Evolutionary conservation across 2,329 filamentous ascomycete species (phyloP).

Genomic region (Curvularia spicifera): DNA sequence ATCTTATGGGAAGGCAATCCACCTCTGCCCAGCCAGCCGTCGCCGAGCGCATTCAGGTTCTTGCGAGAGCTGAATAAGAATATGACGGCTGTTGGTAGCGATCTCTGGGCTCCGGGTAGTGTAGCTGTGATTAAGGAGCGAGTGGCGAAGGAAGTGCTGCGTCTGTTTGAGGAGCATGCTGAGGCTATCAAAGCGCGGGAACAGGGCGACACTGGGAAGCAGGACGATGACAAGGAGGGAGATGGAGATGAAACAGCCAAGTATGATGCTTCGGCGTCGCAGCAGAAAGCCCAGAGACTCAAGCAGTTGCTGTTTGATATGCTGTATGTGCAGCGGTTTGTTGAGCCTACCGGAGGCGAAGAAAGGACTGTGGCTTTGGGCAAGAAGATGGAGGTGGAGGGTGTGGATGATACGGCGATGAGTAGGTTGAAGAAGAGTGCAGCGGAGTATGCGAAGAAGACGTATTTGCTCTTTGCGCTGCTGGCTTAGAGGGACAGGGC

Average conservation of each 20-base stretch:
- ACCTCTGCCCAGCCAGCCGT: constrained; percentile 77
- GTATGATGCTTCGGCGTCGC: constrained; percentile 19
- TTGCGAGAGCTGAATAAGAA: constrained; percentile 67
- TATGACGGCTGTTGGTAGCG: constrained; percentile 75
- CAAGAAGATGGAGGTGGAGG: constrained; percentile 53
- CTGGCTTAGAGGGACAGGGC: constrained; percentile 50
- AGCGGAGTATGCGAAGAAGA: constrained; percentile 82
- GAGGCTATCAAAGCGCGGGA: constrained; percentile 20
- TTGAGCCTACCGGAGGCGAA: constrained; percentile 16
- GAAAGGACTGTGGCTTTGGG: constrained; percentile 10
- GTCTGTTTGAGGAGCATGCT: constrained; percentile 44
- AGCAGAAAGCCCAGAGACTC: constrained; percentile 34
- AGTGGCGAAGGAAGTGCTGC: constrained; percentile 60
- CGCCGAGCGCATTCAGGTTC: constrained; percentile 74
- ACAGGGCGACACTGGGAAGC: constrained; percentile 14
- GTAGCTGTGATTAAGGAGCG: constrained; percentile 67
- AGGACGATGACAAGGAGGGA: constrained; percentile 12
- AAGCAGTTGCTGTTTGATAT: constrained; percentile 54
- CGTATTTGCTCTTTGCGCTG: constrained; percentile 80
- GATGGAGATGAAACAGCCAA: background rate
- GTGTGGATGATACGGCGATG: constrained; percentile 56
- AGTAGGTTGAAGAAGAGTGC: constrained; percentile 67
- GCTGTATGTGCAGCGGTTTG: constrained; percentile 51
- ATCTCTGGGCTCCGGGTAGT: constrained; percentile 80
- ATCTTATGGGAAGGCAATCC: constrained; percentile 82